These are phyloP conservation scores for Nicotiana tabacum DNA, from an alignment of 257 asterid genomes.

Conservation along the genomic window DNA sequence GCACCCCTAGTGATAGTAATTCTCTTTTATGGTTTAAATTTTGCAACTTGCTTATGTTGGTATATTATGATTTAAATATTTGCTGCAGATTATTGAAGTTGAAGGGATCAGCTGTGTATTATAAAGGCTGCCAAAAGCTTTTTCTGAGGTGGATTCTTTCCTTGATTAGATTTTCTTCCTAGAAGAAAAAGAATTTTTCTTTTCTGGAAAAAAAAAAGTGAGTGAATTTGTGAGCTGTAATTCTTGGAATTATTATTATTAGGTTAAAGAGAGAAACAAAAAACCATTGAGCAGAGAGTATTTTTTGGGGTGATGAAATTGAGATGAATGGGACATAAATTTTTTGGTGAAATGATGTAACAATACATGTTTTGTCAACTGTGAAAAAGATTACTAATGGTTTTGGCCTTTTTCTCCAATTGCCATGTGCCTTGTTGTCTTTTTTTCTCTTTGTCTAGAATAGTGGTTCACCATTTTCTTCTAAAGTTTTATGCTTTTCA, in stretches of 20 bases:
- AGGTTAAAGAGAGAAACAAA: background rate
- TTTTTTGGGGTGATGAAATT: conserved; percentile 28
- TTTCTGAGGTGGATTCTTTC: conserved; percentile 16
- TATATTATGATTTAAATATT: background rate
- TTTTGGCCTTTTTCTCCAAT: conserved; percentile 44
- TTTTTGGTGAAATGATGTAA: conserved; percentile 12
- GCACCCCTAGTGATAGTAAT: background rate
- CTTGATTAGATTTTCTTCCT: conserved; percentile 3
- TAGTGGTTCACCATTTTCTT: conserved; percentile 31
- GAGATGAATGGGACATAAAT: conserved; percentile 18
- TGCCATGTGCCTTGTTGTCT: conserved; percentile 61
- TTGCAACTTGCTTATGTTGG: conserved; percentile 12
- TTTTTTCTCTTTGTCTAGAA: conserved; percentile 38
- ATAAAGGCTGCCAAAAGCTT: conserved; percentile 17
- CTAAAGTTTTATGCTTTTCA: conserved; percentile 30
- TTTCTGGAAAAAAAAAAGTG: background rate
- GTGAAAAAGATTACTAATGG: conserved; percentile 29
- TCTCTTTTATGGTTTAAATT: background rate
- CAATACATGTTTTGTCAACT: conserved; percentile 27
- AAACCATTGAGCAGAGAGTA: conserved; percentile 22
- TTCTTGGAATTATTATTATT: conserved; percentile 16
- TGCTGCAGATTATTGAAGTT: conserved; percentile 46
- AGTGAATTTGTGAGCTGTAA: conserved; percentile 6
- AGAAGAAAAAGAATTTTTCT: background rate
- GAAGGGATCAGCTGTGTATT: conserved; percentile 25